These are phyloP conservation scores for Inonotus hispidus DNA, from an alignment of 1,284 basidiomycete species.

Conservation along the genomic window DNA sequence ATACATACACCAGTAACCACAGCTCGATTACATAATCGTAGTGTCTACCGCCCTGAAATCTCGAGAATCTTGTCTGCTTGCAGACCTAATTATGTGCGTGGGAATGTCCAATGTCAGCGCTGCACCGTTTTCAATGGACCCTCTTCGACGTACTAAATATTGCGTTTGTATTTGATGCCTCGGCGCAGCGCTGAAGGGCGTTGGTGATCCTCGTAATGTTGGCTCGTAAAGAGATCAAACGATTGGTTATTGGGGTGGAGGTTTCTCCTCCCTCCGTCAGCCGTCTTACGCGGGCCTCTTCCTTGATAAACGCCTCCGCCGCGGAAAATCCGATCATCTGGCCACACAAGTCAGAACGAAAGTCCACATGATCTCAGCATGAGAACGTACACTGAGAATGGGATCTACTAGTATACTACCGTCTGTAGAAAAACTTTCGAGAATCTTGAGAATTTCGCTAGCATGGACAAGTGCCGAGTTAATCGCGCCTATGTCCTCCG, in stretches of 20 bases:
- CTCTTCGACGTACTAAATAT: not conserved
- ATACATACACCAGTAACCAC: not conserved
- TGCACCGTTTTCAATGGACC: not conserved
- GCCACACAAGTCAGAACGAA: not conserved
- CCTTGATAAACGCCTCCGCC: constrained; percentile 25
- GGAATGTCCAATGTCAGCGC: not conserved
- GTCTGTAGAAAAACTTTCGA: constrained; percentile 16
- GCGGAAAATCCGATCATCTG: constrained; percentile 27
- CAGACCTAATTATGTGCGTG: not conserved
- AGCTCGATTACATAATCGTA: no score
- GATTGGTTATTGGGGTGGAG: not conserved
- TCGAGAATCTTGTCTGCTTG: not conserved
- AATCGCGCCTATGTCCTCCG: constrained; percentile 20
- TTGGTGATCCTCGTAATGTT: not conserved
- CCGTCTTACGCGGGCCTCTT: constrained; percentile 16
- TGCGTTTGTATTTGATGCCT: not conserved
- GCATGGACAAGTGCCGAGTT: constrained; percentile 27
- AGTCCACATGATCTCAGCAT: not conserved
- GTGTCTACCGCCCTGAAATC: not conserved
- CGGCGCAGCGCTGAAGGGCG: not conserved
- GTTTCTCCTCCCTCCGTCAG: not conserved
- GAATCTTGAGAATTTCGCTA: constrained; percentile 3
- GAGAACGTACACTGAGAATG: constrained; percentile 25
- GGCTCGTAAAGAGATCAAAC: not conserved
- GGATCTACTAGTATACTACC: constrained; percentile 21